Conservation (phyloP, 176 grass and related monocot genomes). For the Metroxylon sagu region DNA sequence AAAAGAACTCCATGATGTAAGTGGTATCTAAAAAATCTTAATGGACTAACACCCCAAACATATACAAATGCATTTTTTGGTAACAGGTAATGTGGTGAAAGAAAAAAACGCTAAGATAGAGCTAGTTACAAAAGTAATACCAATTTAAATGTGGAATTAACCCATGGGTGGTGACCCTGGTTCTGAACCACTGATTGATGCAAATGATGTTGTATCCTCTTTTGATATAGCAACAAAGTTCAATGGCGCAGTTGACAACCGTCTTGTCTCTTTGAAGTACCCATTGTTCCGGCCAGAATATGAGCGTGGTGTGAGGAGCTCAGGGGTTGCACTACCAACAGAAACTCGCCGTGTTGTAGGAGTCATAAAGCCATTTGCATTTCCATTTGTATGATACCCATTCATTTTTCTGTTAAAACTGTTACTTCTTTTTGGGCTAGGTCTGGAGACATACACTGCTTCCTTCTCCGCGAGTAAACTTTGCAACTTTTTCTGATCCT, state of each 20-base stretch:
- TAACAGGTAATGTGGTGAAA: too few relatives aligned
- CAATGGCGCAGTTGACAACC: conserved; percentile 37
- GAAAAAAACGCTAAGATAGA: too few relatives aligned
- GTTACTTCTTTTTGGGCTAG: conserved; percentile 43
- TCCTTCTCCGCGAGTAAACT: conserved; percentile 81
- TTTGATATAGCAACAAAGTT: conserved; percentile 52
- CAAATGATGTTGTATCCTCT: conserved; percentile 71
- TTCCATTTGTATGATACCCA: conserved; percentile 42
- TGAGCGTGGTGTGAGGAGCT: conserved; percentile 77
- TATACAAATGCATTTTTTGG: too few relatives aligned
- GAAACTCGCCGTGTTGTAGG: conserved; percentile 44
- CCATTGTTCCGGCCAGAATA: conserved; percentile 49
- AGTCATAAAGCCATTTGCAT: conserved; percentile 80
- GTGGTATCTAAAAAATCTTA: neutral
- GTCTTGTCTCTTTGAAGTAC: conserved; percentile 59
- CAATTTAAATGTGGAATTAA: neutral
- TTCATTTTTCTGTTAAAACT: conserved; percentile 57
- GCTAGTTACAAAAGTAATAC: neutral
- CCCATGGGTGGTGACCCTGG: conserved; percentile 44
- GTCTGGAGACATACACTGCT: conserved; percentile 66
- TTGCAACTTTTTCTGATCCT: conserved; percentile 93
- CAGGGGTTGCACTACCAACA: conserved; percentile 56
- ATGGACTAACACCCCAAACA: too few relatives aligned
- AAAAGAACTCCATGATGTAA: neutral
- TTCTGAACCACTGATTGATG: conserved; percentile 73